Evolutionary conservation across 805 yeast species (phyloP).

Genomic region (Alloascoidea hylecoeti): DNA sequence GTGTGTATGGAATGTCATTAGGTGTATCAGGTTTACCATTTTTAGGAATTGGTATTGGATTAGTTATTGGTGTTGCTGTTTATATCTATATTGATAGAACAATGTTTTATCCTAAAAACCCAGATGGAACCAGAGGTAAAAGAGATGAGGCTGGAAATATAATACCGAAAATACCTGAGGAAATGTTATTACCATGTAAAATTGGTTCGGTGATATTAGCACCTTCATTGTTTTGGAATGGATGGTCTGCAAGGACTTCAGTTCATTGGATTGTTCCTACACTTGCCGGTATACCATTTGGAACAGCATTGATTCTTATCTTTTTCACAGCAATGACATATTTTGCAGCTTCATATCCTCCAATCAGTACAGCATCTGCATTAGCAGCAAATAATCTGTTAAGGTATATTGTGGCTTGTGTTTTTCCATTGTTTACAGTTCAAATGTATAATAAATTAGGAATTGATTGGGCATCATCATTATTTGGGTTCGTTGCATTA

Average conservation of each 20-base stretch:
- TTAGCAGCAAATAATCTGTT: slow-evolving; percentile 76
- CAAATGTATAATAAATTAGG: slow-evolving; percentile 69
- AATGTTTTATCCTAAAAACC: too few species aligned
- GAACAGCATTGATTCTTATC: slow-evolving; percentile 57
- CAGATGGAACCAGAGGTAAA: too few species aligned
- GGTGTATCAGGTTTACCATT: slow-evolving; percentile 46
- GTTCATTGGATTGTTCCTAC: slow-evolving; percentile 41
- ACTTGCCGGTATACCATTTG: slow-evolving; percentile 65
- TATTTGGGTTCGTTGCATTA: slow-evolving; percentile 49
- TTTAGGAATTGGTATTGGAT: slow-evolving; percentile 53
- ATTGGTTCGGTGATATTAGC: slow-evolving; percentile 54
- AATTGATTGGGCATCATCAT: slow-evolving; percentile 68
- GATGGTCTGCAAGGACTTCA: slow-evolving; percentile 48
- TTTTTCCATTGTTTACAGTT: slow-evolving; percentile 72
- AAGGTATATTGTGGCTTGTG: slow-evolving; percentile 63
- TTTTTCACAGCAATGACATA: slow-evolving; percentile 60
- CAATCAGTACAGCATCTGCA: slow-evolving; percentile 71
- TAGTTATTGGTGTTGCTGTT: too few species aligned
- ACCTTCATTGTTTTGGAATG: slow-evolving; percentile 60
- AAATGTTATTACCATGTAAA: slow-evolving; percentile 14
- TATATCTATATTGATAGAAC: slow-evolving; percentile 21
- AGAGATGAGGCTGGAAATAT: too few species aligned
- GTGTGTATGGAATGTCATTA: slow-evolving; percentile 27
- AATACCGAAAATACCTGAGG: neutral
- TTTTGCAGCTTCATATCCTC: slow-evolving; percentile 61